Evolutionary conservation across 768 basidiomycete genomes (phyloP), one percentile per base, ranked within the genome.

Genomic region (Leccinum variicolor): DNA sequence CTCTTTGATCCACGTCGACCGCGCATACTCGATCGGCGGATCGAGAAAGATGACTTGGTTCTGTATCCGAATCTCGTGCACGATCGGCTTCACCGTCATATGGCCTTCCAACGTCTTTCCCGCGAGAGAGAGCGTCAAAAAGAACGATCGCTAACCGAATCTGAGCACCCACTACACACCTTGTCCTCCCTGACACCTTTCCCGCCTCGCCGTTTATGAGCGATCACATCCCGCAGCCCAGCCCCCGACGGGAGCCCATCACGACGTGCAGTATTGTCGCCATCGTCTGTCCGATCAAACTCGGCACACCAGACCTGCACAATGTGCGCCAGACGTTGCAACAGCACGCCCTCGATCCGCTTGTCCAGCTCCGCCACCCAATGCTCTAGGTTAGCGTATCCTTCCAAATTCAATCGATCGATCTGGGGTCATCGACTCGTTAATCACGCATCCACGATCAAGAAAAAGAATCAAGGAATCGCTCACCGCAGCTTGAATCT

Each of bases 41-140:
- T 98, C 96, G 52, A 98, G 80, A 77, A 97, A 98, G 73, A 99
- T 98, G 62, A 98, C 93, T 70, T 99, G 97, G 69, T 99, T 97
- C 69, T 95, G 91, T 81, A 98, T 98, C 74, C 95, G 84, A 61
- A 98, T 91, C 71, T 98, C 96, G 72, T 98, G 95, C 7, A 96
- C 81, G 56, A 97, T 88, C 0, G 94, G 91, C 64, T 90, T 87
- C 62, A 98, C 72, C 2, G 81, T 79, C 81, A 95, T 85, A 59
- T 82, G 81, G 14, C 83, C 83, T 65, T 93, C 91, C 66, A 87
- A 64, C 69, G 83, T 81, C 90, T 92, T 62, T 31, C 4, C n/a
- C 39, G 39, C 39, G 13, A 41, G n/a, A 15, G 6, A 41, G 39
- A 41, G 39, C 39, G n/a, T 41, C 39, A 41, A n/a, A 41, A 41